A percentile compares a stretch with the other conserved stretches of the same genome.
These are phyloP conservation scores for Capillidium rhysosporum DNA, from an alignment of 371 early-diverging fungal genomes.

Conservation along the genomic window DNA sequence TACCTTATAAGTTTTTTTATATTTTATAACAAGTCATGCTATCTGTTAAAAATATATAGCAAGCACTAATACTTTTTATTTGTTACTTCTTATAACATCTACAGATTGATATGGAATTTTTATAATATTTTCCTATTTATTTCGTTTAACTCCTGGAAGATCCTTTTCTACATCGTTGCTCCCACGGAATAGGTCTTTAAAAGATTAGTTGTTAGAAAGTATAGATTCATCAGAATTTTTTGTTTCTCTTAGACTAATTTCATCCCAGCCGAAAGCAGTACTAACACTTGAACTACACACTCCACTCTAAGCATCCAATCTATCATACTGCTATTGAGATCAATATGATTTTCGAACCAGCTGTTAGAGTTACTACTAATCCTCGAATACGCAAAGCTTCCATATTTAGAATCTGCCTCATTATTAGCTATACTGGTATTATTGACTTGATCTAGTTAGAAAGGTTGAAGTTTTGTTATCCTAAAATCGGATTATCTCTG, in stretches of 20 bases:
- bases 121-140: background rate
- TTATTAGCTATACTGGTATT: no score
- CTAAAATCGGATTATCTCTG: background rate
- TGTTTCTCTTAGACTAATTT: background rate
- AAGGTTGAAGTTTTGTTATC: background rate
- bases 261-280: background rate
- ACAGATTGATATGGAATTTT: background rate
- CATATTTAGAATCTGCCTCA: no score
- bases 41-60: no score
- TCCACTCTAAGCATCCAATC: no score
- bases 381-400: no score
- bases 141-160: background rate
- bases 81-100: background rate
- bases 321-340: background rate
- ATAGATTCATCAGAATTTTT: background rate
- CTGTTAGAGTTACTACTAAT: no score
- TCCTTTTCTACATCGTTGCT: background rate
- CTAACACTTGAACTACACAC: background rate
- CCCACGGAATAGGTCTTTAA: background rate
- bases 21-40: no score
- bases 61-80: no score
- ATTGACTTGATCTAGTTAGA: background rate
- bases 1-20: no score
- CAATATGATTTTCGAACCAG: no score
- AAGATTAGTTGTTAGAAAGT: background rate